Evolutionary conservation across 495 filamentous ascomycete genomes (phyloP), one percentile per base, ranked within the genome.

Genomic region (Beverwykella pulmonaria): DNA sequence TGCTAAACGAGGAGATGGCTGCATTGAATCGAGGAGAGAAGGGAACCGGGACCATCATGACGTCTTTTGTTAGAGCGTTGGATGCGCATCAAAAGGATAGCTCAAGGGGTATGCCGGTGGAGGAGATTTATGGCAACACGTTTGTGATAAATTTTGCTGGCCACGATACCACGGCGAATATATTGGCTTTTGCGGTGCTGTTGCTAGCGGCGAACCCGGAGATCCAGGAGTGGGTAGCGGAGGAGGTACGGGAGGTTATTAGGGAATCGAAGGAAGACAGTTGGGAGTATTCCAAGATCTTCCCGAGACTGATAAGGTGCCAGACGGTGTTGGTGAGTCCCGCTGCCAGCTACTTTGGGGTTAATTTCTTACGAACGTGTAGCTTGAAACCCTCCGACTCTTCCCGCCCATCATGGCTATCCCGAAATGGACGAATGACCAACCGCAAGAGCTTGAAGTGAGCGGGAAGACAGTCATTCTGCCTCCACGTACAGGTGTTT

Each of bases 121-220:
- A 75, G 1, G 82, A 85, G 50, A 76, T 84, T 15, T 72, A 79
- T 8, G 81, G 82, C 23, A 84, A 84, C 49, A 73, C 79, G 39
- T 81, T 83, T 39, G 74, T 83, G 5, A 79, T 83, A 62, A 80
- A 79, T 17, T 73, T 85, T 22, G 82, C 82, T 3, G 82, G 82
- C 10, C 79, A 83, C 27, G 82, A 85, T 34, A 83, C 82, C 0
- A 79, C 81, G 5, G 79, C 82, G 1, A 81, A 77, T 19, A 77
- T 77, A 0, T 41, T 84, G n/a, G 64, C 77, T 14, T 83, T 75
- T 55, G 69, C 68, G 2, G 39, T 85, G 2, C 25, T 80, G 1
- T 69, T 80, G 5, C 65, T 85, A 25, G 80, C 79, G 7, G 47
- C 79, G 0, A 39, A 79, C 20, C 80, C 73, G 8, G 76, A 80